Evolutionary conservation across 1,139 yeast genomes (phyloP).

Genomic region (Geotrichum phurueaensis): DNA sequence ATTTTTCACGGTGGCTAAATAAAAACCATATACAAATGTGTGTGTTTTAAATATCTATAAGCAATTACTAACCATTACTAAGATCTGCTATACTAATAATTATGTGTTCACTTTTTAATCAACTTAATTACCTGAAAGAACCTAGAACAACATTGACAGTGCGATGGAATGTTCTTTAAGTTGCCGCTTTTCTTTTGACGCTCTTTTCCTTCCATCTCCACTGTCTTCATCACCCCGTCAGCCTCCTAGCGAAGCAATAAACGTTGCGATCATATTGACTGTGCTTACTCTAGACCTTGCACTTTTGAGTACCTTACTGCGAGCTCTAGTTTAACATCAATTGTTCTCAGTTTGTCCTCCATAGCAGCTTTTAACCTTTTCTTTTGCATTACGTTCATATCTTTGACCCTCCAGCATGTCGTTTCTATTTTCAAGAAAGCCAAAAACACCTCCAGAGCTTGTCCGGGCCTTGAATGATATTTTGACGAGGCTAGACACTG

Average conservation of each 20-base stretch:
- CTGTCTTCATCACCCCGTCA: background rate
- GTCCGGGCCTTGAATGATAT: slow-evolving; percentile 72
- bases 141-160: background rate
- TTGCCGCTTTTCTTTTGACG: background rate
- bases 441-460: slow-evolving; percentile 85
- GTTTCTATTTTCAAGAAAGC: slow-evolving; percentile 81
- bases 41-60: too few species aligned
- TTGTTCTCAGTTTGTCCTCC: background rate
- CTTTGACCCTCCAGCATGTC: slow-evolving; percentile 48
- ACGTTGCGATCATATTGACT: background rate
- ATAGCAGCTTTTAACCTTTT: background rate
- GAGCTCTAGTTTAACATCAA: background rate
- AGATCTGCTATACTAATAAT: too few species aligned
- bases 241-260: background rate
- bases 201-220: background rate
- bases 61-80: too few species aligned
- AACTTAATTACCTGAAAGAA: too few species aligned
- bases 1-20: too few species aligned
- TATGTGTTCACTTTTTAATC: too few species aligned
- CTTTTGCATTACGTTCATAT: background rate
- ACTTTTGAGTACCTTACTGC: background rate
- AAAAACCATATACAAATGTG: too few species aligned
- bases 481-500: slow-evolving; percentile 54
- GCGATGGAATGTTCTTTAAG: background rate
- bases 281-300: background rate